phyloP scores from a whole-genome alignment of 139 green algal genomes.

The Astrephomene gubernaculifera region DNA sequence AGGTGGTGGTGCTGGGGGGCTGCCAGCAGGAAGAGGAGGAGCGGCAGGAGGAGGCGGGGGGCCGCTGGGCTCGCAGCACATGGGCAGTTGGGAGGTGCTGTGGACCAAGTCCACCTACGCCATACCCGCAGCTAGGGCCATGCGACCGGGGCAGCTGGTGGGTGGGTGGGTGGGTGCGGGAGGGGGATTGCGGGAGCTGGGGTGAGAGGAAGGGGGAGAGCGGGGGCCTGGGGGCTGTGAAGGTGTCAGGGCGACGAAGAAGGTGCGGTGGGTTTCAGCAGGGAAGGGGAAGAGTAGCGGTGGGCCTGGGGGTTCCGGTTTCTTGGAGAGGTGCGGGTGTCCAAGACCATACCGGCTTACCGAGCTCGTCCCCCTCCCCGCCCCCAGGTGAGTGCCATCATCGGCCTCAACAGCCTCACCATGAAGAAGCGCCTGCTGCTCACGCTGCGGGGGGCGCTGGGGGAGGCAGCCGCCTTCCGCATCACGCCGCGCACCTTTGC shows the following conservation, averaged over 20 bases:
- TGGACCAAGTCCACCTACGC: slow-evolving; percentile 71
- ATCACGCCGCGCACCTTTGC: slow-evolving; percentile 49
- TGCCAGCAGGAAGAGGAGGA: neutral
- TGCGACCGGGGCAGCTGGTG: slow-evolving; percentile 61
- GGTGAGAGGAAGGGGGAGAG: no score
- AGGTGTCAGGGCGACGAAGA: no score
- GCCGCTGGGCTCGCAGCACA: slow-evolving; percentile 45
- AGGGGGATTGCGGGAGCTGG: no score
- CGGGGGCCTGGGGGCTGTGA: no score
- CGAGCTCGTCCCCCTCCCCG: neutral
- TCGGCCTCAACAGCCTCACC: slow-evolving; percentile 67
- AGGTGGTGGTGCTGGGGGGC: neutral
- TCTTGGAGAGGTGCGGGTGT: no score
- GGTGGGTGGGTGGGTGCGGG: no score
- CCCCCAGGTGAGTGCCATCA: slow-evolving; percentile 56
- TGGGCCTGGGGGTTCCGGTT: no score
- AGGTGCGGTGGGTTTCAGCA: no score
- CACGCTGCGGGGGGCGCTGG: slow-evolving; percentile 41
- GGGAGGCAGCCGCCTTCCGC: neutral
- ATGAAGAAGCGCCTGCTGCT: slow-evolving; percentile 75
- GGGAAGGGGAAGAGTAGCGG: no score
- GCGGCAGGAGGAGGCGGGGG: neutral
- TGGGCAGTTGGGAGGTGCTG: slow-evolving; percentile 64
- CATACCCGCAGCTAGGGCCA: slow-evolving; percentile 53
- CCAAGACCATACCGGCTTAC: no score